Evolutionary conservation across 345 rosid species (phyloP).

Genomic region (Crucihimalaya himalaica): DNA sequence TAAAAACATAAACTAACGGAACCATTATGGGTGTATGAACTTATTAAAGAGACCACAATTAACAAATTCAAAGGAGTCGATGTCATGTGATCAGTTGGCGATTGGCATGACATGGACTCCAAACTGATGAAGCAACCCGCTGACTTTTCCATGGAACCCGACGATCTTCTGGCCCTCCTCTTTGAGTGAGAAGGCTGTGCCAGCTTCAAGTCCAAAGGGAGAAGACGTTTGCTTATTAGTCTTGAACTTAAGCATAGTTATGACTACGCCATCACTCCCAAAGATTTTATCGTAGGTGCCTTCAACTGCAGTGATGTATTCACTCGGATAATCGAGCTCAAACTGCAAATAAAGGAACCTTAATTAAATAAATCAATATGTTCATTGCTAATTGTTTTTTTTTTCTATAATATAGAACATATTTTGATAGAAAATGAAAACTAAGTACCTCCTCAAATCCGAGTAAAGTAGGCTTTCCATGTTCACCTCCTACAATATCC

Average conservation of each 20-base stretch:
- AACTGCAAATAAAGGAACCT: background rate
- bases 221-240: constrained; percentile 26
- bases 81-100: constrained; percentile 19
- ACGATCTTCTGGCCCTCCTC: constrained; percentile 31
- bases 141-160: constrained; percentile 36
- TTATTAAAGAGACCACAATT: background rate
- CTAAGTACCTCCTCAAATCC: constrained; percentile 30
- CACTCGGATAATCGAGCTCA: constrained; percentile 27
- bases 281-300: constrained; percentile 14
- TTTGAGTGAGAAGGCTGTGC: constrained; percentile 13
- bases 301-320: constrained; percentile 22
- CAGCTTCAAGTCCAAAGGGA: constrained; percentile 33
- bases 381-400: background rate
- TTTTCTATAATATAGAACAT: background rate
- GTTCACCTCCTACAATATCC: constrained; percentile 7
- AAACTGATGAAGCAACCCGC: constrained; percentile 17
- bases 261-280: constrained; percentile 5
- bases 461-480: constrained; percentile 18
- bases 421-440: background rate
- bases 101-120: constrained; percentile 33
- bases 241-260: constrained; percentile 33
- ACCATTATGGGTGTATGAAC: background rate
- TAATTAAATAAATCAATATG: background rate
- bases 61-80: background rate
- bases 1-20: background rate